Percentiles rank a stretch among this genome's conserved stretches.
phyloP scores from a whole-genome alignment of 495 filamentous ascomycete genomes.

The Hypoxylon intermedium region DNA sequence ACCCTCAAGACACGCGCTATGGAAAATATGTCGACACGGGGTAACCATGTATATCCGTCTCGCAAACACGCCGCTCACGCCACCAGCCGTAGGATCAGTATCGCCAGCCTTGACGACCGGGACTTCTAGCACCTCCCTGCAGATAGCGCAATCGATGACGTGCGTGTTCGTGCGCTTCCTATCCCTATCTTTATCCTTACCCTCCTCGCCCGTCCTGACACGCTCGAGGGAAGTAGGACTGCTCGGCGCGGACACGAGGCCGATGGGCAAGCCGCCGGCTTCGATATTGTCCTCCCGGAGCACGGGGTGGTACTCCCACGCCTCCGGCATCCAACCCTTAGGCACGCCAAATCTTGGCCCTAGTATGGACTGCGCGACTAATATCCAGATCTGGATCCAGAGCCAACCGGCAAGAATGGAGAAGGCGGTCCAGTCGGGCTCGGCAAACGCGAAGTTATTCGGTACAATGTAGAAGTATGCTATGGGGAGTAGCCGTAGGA shows the following conservation, averaged over 20 bases:
- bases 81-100: constrained; percentile 58
- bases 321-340: constrained; percentile 74
- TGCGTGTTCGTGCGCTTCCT: constrained; percentile 47
- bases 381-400: constrained; percentile 85
- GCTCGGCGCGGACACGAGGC: constrained; percentile 57
- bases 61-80: constrained; percentile 74
- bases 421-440: constrained; percentile 69
- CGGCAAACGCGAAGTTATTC: constrained; percentile 82
- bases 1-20: constrained; percentile 89
- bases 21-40: constrained; percentile 95
- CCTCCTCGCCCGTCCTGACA: constrained; percentile 30
- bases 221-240: constrained; percentile 47
- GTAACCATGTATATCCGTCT: constrained; percentile 94
- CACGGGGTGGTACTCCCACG: constrained; percentile 94
- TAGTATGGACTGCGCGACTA: constrained; percentile 82
- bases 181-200: constrained; percentile 47
- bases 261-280: constrained; percentile 77
- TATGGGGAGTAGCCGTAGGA: constrained; percentile 77
- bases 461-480: constrained; percentile 77
- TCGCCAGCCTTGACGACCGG: constrained; percentile 72
- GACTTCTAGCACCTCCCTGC: constrained; percentile 87
- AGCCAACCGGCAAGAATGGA: constrained; percentile 75
- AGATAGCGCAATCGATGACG: constrained; percentile 88
- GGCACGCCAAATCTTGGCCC: constrained; percentile 75
- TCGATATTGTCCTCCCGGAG: constrained; percentile 86